Evolutionary conservation across 1,284 basidiomycete species (phyloP), one percentile per base, ranked within the genome.

Genomic region (Tausonia pullulans): DNA sequence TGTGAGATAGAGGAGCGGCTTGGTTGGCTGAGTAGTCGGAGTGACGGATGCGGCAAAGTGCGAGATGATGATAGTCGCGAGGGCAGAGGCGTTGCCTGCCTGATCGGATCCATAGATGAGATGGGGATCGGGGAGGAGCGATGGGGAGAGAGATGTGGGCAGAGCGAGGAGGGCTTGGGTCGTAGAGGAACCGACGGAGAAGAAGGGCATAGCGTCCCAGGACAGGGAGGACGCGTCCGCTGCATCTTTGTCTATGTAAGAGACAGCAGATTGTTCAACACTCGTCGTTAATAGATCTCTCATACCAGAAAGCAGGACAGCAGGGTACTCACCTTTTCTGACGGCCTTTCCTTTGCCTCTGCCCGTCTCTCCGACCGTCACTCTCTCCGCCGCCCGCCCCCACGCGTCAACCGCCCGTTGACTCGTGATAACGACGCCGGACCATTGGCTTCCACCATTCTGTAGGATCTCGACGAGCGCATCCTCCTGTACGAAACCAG

Each of bases 151-250:
- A 4, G 2, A 13, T 3, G 11, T 2, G 0, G 64, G 48, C 11
- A 65, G 56, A 9, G 55, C 39, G 43, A 53, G 44, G 9, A 65
- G 55, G 2, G 56, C 39, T 10, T 27, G 13, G 6, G 64, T 54
- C 3, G 64, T 65, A n/a, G 64, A 61, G 7, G 64, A 60, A 43
- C 64, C 64, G 40, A 65, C 59, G 2, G 64, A 51, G 56, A 65
- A 65, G 60, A 65, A 62, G 14, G 60, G 64, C 9, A 52, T 40
- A 6, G 16, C 27, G 7, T 46, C 9, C 64, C 64, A 65, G 27
- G 27, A 27, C 27, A 27, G 27, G 27, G 27, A 27, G 27, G 27
- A 27, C 27, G 27, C 27, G 27, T 27, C 27, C 27, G 27, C 27
- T 27, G 27, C 27, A 27, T 27, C 27, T 2, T 27, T 27, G 27